Evolutionary conservation across 1,284 basidiomycete genomes (phyloP), one percentile per base, ranked within the genome.

Genomic region (Apiotrichum gracile): DNA sequence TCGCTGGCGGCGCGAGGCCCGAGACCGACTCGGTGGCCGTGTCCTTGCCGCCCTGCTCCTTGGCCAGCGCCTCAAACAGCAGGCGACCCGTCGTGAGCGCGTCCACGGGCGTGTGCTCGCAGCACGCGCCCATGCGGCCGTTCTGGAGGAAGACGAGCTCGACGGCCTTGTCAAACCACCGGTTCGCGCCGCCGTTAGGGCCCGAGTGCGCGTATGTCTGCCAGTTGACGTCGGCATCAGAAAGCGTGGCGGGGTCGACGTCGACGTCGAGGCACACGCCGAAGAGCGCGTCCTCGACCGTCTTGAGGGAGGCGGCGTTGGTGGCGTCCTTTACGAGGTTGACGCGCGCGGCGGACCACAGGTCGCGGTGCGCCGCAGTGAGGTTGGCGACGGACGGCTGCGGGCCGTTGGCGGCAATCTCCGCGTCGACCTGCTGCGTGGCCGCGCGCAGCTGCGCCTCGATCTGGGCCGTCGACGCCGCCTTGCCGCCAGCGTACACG

Each of bases 91-190:
- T 55, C 14, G 54, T 55, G 19, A 55, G 49, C n/a, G 54, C 54
- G 35, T 55, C 54, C 17, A 55, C 54, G 27, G 54, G 54, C 12
- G 54, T 51, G 54, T 55, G 54, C 54, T 55, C 54, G 54, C 54
- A 55, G 49, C 39, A 42, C 25, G 49, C 54, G 35, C 54, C 54
- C 49, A 55, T 51, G 45, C 54, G 54, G 10, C 54, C 54, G 41
- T 47, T 55, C 22, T 34, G 54, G 12, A 55, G 54, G 35, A 55
- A 51, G 41, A 55, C 47, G 46, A 55, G 44, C 46, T 46, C 39
- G 41, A 55, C 51, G 33, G 54, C 54, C 54, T 55, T 55, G 48
- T 55, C 53, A 22, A 55, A 55, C 53, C 53, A 55, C 21, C 53
- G 35, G 53, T 55, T 55, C 25, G 21, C 26, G 21, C 48, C 48